phyloP scores from a whole-genome alignment of 768 basidiomycete species.

The Boletus coccyginus region DNA sequence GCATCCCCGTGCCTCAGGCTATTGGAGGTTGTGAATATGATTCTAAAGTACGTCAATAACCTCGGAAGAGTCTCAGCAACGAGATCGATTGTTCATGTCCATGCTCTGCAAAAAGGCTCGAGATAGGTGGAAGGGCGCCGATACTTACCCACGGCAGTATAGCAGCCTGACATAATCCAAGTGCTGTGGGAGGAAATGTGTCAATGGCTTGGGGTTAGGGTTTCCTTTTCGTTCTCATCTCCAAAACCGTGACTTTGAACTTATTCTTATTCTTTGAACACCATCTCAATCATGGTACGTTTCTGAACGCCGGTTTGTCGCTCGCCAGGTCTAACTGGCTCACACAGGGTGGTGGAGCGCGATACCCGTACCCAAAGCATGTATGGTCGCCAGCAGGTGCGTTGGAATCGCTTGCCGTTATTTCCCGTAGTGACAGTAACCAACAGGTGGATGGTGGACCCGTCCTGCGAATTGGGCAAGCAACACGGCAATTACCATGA shows the following conservation, averaged over 20 bases:
- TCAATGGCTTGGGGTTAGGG: constrained; percentile 8
- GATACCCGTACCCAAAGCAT: constrained; percentile 92
- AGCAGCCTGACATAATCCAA: constrained; percentile 1
- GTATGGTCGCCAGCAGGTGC: constrained; percentile 92
- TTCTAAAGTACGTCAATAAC: not conserved
- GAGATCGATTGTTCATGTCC: not conserved
- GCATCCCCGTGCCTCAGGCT: not conserved
- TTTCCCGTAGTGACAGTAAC: not conserved
- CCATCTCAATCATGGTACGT: constrained; percentile 15
- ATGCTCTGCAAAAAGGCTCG: not conserved
- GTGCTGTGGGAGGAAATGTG: not conserved
- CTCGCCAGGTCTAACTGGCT: not conserved
- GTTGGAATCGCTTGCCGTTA: constrained; percentile 7
- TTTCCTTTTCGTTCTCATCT: constrained; percentile 4
- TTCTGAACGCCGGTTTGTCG: not conserved
- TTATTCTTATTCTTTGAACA: not conserved
- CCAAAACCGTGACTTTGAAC: not conserved
- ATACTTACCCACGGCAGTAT: no score
- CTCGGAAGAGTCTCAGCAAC: not conserved
- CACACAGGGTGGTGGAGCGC: constrained; percentile 70
- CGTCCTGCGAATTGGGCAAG: constrained; percentile 86
- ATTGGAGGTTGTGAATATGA: not conserved
- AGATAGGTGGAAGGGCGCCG: not conserved
- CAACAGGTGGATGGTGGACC: constrained; percentile 91
- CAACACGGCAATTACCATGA: constrained; percentile 74